Evolutionary conservation across 2,329 filamentous ascomycete species (phyloP), one percentile per base, ranked within the genome.

Genomic region (Botryotinia calthae): DNA sequence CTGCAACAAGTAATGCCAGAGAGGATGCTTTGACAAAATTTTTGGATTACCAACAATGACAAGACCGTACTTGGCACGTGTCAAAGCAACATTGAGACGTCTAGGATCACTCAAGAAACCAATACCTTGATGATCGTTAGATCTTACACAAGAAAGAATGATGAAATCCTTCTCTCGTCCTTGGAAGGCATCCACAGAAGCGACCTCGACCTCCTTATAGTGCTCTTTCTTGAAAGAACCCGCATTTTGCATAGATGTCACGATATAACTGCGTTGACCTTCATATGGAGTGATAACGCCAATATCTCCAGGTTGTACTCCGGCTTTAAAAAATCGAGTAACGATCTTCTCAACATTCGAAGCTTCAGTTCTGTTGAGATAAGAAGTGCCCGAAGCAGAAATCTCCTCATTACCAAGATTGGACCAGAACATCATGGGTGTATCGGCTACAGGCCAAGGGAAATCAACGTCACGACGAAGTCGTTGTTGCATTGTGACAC

Each of bases 391-490:
- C 40, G 95, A 98, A 1, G 96, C 96, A 10, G 95, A 98, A 68
- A 99, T 99, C 82, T 99, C 96, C 82, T 99, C 96, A 74, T 97
- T 97, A 74, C 96, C 96, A 72, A 98, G 86, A 81, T 99, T 99
- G 40, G 94, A 97, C 96, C 96, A 99, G 85, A 99, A 99, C 96
- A 98, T 98, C 96, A 99, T 99, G 4, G 96, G 96, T 78, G 91
- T 94, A 81, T 98, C 95, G 31, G 87, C 89, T 44, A 97, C 93
- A 4, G 96, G 96, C 96, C 96, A 99, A 20, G 96, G 96, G 82
- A 99, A 99, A 82, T 99, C 96, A 42, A 99, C 94, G 79, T 99
- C 95, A 76, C 92, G 92, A 75, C 95, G 91, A 76, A 98, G 87
- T 74, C 96, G 91, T 80, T 97, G 92, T 77, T 93, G 91, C 81